Conservation (phyloP, 805 yeast species). For the Sugiyamaella chiloensis region DNA sequence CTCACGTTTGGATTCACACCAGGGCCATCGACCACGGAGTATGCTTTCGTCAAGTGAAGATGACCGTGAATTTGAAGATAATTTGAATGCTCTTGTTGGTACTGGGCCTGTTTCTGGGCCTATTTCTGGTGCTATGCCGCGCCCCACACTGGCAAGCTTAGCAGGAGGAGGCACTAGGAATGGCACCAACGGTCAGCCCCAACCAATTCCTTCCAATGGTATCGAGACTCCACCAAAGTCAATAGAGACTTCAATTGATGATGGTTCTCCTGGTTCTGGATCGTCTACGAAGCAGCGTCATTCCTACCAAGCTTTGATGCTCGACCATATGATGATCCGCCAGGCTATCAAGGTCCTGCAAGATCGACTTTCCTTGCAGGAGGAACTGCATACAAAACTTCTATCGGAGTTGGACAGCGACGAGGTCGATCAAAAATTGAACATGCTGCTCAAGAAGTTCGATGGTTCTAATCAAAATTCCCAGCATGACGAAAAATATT, state of each 20-base stretch:
- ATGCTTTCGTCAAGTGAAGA: not conserved
- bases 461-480: too few relatives aligned
- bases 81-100: not conserved
- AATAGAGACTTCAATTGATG: not conserved
- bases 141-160: not conserved
- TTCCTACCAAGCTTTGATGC: constrained; percentile 16
- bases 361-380: constrained; percentile 19
- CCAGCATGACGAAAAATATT: too few relatives aligned
- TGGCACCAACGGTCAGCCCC: too few relatives aligned
- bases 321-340: constrained; percentile 21
- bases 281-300: not conserved
- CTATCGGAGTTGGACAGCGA: not conserved
- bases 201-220: too few relatives aligned
- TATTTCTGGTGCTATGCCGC: not conserved
- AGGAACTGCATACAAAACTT: constrained; percentile 8
- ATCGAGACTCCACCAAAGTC: not conserved
- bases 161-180: too few relatives aligned
- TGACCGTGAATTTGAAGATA: not conserved
- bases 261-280: not conserved
- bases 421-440: not conserved
- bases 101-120: not conserved
- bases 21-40: constrained; percentile 3
- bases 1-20: constrained; percentile 4
- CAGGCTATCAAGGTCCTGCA: constrained; percentile 18
- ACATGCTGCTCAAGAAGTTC: not conserved